Percentiles rank a stretch among this genome's conserved stretches.
Evolutionary conservation across 2,329 filamentous ascomycete species (phyloP).

Genomic region (Botrytis elliptica): DNA sequence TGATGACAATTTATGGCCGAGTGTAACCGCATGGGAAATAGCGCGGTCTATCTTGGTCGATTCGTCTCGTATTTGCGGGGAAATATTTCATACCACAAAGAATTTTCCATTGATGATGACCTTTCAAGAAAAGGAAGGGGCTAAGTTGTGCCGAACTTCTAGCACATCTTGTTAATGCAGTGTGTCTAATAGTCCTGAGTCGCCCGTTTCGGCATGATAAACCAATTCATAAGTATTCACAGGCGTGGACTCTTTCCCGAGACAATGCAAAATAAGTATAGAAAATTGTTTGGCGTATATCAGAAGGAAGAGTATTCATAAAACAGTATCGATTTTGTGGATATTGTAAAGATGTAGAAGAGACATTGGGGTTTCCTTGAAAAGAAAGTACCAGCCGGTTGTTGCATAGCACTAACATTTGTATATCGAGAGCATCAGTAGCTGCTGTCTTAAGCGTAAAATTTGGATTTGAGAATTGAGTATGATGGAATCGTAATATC

Average conservation of each 20-base stretch:
- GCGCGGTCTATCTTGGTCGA: not conserved
- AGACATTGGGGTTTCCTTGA: not conserved
- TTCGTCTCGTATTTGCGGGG: not conserved
- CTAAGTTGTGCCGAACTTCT: fast-evolving
- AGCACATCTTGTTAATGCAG: not conserved
- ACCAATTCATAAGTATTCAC: not conserved
- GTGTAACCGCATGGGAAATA: not conserved
- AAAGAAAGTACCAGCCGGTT: not conserved
- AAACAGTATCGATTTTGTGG: not conserved
- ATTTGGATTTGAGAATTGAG: too few relatives aligned
- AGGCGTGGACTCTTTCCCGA: not conserved
- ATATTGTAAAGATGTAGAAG: not conserved
- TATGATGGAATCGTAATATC: not conserved
- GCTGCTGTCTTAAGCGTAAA: not conserved
- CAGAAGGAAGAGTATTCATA: not conserved
- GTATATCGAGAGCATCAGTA: not conserved
- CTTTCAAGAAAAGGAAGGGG: not conserved
- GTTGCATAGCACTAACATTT: not conserved
- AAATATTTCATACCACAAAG: not conserved
- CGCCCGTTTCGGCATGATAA: not conserved
- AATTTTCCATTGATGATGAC: not conserved
- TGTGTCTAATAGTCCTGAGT: not conserved
- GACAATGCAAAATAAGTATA: not conserved
- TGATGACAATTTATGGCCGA: not conserved
- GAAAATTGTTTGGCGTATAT: not conserved